Base-by-base conservation (phyloP, 768 basidiomycete genomes). In the Russula olivacea region DNA sequence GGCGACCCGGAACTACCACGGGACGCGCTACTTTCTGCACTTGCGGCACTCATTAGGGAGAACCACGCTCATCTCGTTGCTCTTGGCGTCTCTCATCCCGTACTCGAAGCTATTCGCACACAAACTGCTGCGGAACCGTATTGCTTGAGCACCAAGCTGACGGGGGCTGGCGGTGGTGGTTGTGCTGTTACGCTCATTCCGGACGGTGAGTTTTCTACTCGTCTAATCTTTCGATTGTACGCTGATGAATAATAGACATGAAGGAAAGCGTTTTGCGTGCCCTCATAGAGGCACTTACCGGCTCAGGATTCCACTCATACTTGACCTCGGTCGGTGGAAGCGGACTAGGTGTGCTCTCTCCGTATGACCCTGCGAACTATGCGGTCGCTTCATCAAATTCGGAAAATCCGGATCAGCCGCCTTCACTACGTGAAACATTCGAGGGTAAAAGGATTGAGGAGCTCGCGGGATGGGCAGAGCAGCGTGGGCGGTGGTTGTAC, bases 111-210 rank as follows among this genome's bases (percentile, higher is more conserved):
- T 23, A 93, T 98, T 68, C 83, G 86, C 59, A 74, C 79, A n/a
- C 85, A 81, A 67, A 91, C 93, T 0, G 74, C 77, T 11, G 78
- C 80, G 11, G 71, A 77, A 65, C 87, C 86, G 9, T 89, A 87
- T 75, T 75, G 76, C 11, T 78, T 98, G 53, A 85, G 85, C 69
- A 94, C 93, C n/a, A 97, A 98, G 77, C 76, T 99, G 61, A 99
- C 97, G 8, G 97, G 97, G 47, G 96, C 97, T 9, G 97, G 97
- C 34, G 97, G 97, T 45, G 97, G 97, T 28, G 97, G 97, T n/a
- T 98, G 97, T 71, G 88, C 94, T 5, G 93, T 98, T 34, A 96
- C 95, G 14, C 82, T 98, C 40, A 81, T 99, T 56, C 97, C 97
- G 56, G 94, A 98, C 76, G 84, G 96, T 95, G 68, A 67, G 87